Conservation (phyloP, 768 basidiomycete genomes). For the Leccinum obscurum region DNA sequence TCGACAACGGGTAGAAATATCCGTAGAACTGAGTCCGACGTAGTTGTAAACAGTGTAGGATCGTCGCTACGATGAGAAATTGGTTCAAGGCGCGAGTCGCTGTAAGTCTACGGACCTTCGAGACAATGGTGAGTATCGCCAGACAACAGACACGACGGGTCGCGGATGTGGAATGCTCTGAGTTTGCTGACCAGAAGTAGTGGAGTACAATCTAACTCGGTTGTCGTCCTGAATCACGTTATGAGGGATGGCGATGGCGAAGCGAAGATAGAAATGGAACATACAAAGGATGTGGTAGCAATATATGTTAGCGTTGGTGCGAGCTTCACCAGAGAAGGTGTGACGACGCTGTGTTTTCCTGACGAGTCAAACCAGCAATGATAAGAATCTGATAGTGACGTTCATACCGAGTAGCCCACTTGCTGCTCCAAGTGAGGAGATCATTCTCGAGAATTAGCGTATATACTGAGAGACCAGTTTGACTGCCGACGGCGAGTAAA, state of each 20-base stretch:
- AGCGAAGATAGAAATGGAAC: conserved; percentile 26
- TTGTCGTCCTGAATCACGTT: conserved; percentile 49
- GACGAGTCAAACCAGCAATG: conserved; percentile 13
- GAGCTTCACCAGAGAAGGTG: conserved; percentile 57
- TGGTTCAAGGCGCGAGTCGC: conserved; percentile 1
- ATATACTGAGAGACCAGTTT: conserved; percentile 64
- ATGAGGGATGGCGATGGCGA: conserved; percentile 5
- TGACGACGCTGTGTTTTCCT: conserved; percentile 40
- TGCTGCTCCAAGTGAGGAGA: conserved; percentile 78
- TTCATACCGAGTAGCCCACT: conserved; percentile 68
- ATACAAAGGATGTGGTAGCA: conserved; percentile 60
- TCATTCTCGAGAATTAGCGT: conserved; percentile 80
- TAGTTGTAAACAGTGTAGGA: conserved; percentile 79
- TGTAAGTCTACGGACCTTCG: conserved; percentile 50
- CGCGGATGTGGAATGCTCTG: conserved; percentile 75
- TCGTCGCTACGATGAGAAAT: conserved; percentile 53
- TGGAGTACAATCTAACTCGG: conserved; percentile 65
- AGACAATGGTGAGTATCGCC: conserved; percentile 70
- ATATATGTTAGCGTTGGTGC: conserved; percentile 80
- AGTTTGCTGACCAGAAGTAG: conserved; percentile 66
- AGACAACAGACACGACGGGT: conserved; percentile 65
- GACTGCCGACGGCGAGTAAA: conserved; percentile 69
- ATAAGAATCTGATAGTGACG: background rate
- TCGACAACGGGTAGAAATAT: conserved; percentile 89
- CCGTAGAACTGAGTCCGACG: conserved; percentile 77